Base-by-base conservation (phyloP, 1,284 basidiomycete species). In the Ganoderma leucocontextum region DNA sequence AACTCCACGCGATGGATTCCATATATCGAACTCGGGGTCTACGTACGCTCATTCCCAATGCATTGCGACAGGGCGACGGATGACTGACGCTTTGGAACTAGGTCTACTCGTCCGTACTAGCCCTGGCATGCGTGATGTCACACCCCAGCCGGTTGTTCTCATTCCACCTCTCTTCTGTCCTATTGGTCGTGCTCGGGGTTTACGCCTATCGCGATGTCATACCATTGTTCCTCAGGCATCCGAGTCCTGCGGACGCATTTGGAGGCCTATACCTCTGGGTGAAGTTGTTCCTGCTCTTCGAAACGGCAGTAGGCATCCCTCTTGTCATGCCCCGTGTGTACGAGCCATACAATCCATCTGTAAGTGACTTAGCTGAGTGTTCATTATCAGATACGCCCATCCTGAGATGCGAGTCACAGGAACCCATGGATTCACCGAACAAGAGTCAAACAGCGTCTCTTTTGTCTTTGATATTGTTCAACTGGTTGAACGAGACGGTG, bases 371-470 rank as follows among this genome's bases (percentile, higher is more conserved):
- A 81, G 29, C 9, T 2, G 74, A 80, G 10, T 72, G 66, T 15
- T 82, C 19, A 33, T 59, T 63, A 19, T 29, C 29, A 29, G 29
- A 15, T 10, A 35, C 8, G 55, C 17, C 22, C 29, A 35, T 9
- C 53, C 58, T 42, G 60, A 47, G 41, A 6, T 19, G 53, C 10
- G 5, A 25, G 1, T 19, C n/a, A 1, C n/a, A 87, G 85, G 76
- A 84, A 55, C 83, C 83, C 4, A 75, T 76, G 69, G 75, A 79
- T 5, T 74, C 80, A 22, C 82, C 85, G 8, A 90, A 88, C 77
- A 86, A 89, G 10, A 91, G 93, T 73, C 91, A 93, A 75, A 90
- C 87, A 0, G 86, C 89, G 0, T 87, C 89, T 0, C 80, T 87
- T 64, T 73, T 90, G 22, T 90, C 87, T 2, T 79, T 88, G 68